Evolutionary conservation across 2,329 filamentous ascomycete genomes (phyloP).

Genomic region (Alternaria infectoria): DNA sequence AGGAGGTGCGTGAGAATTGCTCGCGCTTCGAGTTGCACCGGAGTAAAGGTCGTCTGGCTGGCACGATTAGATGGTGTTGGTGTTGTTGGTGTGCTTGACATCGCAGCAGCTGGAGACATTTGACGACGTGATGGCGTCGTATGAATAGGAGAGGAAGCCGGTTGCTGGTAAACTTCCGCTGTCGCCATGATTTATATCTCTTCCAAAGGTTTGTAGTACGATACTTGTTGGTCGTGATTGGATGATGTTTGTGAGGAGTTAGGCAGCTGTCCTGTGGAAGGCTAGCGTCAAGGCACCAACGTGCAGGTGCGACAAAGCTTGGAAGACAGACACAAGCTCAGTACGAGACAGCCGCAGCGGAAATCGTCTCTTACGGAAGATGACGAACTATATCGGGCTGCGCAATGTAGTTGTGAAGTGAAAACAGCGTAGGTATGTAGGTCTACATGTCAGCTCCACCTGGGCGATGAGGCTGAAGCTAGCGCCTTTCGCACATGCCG

Average conservation of each 20-base stretch:
- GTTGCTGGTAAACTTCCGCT: not conserved
- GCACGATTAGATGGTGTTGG: not conserved
- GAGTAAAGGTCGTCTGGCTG: constrained; percentile 4
- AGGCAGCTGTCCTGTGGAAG: not conserved
- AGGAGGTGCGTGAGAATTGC: constrained; percentile 30
- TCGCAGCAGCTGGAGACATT: not conserved
- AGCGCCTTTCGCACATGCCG: not conserved
- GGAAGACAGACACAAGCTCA: not conserved
- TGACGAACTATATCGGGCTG: not conserved
- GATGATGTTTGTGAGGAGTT: not conserved
- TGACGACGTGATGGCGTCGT: not conserved
- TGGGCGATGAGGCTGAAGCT: not conserved
- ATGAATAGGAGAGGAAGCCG: not conserved
- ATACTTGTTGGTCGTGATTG: not conserved
- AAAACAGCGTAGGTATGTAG: not conserved
- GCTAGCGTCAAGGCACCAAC: not conserved
- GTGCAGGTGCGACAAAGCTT: not conserved
- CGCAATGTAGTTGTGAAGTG: not conserved
- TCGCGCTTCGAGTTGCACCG: constrained; percentile 33
- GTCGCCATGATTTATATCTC: constrained; percentile 1
- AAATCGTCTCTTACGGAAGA: not conserved
- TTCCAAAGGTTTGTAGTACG: not conserved
- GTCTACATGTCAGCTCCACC: not conserved
- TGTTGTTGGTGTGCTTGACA: not conserved
- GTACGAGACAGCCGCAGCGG: not conserved